These are phyloP conservation scores for Tetrapisispora fleetii DNA, from an alignment of 805 yeast genomes.

Conservation along the genomic window DNA sequence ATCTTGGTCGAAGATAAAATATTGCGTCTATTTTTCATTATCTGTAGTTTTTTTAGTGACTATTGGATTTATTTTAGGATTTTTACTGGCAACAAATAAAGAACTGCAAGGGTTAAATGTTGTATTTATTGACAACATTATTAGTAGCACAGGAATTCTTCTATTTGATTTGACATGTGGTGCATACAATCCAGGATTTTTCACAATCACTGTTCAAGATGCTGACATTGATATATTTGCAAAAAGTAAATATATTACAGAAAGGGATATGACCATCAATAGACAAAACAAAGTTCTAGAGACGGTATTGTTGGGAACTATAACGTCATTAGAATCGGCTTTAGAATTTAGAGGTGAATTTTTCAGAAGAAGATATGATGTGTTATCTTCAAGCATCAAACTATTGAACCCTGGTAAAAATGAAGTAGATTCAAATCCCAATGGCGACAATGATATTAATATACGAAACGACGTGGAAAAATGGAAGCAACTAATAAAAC, in stretches of 20 bases:
- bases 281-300: conserved; percentile 30
- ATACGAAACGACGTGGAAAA: conserved; percentile 34
- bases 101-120: conserved; percentile 64
- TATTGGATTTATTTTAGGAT: conserved; percentile 74
- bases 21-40: conserved; percentile 28
- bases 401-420: conserved; percentile 60
- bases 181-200: conserved; percentile 82
- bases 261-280: conserved; percentile 2
- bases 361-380: conserved; percentile 47
- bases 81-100: conserved; percentile 75
- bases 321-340: conserved; percentile 58
- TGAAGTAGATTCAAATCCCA: conserved; percentile 5
- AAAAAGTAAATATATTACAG: conserved; percentile 41
- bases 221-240: conserved; percentile 83
- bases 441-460: conserved; percentile 12
- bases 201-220: conserved; percentile 50
- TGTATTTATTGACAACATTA: conserved; percentile 51
- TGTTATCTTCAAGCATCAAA: conserved; percentile 61
- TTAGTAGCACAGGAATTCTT: conserved; percentile 76
- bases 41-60: conserved; percentile 41
- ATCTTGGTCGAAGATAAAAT: conserved; percentile 26
- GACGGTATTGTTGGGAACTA: conserved; percentile 69
- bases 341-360: conserved; percentile 69
- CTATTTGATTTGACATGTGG: conserved; percentile 68
- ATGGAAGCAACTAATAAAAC: conserved; percentile 66